Conservation (phyloP, 2,329 filamentous ascomycete genomes). For the Xylaria sp. region DNA sequence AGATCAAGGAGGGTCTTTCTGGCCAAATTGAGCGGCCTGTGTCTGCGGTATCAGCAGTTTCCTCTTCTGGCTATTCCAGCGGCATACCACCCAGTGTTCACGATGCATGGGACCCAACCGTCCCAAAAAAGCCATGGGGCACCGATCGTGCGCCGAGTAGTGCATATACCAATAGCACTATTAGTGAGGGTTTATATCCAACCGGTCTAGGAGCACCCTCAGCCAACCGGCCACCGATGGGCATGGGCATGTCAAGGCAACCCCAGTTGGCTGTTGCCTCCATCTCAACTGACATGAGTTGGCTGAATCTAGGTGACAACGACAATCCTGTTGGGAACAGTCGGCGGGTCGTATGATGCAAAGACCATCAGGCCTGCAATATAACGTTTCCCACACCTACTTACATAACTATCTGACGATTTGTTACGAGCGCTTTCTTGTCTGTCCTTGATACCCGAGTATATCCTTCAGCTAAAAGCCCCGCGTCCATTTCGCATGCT, state of each 20-base stretch:
- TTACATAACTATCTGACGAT: constrained; percentile 18
- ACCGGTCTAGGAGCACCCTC: constrained; percentile 54
- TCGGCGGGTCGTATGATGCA: constrained; percentile 31
- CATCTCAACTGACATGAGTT: constrained; percentile 77
- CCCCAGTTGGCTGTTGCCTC: constrained; percentile 63
- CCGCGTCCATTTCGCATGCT: background rate
- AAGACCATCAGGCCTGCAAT: background rate
- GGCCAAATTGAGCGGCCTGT: constrained; percentile 69
- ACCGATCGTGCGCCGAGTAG: constrained; percentile 63
- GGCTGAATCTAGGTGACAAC: constrained; percentile 75
- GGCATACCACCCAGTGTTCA: constrained; percentile 73
- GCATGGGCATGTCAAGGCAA: constrained; percentile 58
- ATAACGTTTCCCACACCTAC: background rate
- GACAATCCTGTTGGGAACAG: constrained; percentile 66
- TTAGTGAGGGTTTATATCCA: constrained; percentile 53
- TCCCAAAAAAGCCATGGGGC: constrained; percentile 60
- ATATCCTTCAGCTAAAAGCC: constrained; percentile 3
- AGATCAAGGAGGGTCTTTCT: constrained; percentile 67
- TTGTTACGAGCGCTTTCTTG: constrained; percentile 17
- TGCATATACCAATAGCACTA: constrained; percentile 58
- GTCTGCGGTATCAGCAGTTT: constrained; percentile 62
- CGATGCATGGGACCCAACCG: constrained; percentile 65
- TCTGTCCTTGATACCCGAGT: constrained; percentile 17
- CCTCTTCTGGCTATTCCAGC: constrained; percentile 69
- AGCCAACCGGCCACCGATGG: constrained; percentile 42